Percentiles rank a stretch among this genome's conserved stretches.
These are phyloP conservation scores for Botryosphaeria dothidea DNA, from an alignment of 2,329 filamentous ascomycete genomes.

Conservation along the genomic window DNA sequence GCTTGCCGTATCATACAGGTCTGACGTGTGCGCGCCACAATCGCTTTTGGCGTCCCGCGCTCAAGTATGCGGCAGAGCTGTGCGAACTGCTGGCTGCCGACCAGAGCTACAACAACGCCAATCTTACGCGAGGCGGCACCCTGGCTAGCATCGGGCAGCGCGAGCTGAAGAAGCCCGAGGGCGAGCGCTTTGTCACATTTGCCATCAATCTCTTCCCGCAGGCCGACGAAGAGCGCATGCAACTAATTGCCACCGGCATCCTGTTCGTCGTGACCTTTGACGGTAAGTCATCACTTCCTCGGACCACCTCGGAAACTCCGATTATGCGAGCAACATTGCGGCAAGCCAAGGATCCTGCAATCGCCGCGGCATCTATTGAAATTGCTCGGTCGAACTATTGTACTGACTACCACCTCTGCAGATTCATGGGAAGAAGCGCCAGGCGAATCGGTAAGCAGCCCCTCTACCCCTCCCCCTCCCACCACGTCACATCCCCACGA, in stretches of 20 bases:
- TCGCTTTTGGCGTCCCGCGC: background rate
- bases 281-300: background rate
- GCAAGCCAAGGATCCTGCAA: too few relatives aligned
- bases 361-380: too few relatives aligned
- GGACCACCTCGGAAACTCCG: background rate
- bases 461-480: background rate
- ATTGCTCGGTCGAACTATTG: background rate
- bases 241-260: background rate
- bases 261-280: background rate
- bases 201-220: background rate
- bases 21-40: background rate
- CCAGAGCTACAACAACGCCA: conserved; percentile 6
- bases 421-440: conserved; percentile 7
- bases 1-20: background rate
- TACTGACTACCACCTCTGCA: background rate
- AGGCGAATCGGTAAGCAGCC: background rate
- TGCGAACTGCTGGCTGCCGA: background rate
- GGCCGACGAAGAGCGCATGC: conserved; percentile 1
- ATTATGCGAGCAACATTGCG: too few relatives aligned
- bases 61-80: background rate
- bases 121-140: background rate
- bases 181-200: conserved; percentile 8
- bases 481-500: background rate
- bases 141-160: conserved; percentile 1
- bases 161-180: background rate